Percentiles rank a stretch among this genome's conserved stretches.
Conservation (phyloP, 257 asterid species). For the Echites panduratus region DNA sequence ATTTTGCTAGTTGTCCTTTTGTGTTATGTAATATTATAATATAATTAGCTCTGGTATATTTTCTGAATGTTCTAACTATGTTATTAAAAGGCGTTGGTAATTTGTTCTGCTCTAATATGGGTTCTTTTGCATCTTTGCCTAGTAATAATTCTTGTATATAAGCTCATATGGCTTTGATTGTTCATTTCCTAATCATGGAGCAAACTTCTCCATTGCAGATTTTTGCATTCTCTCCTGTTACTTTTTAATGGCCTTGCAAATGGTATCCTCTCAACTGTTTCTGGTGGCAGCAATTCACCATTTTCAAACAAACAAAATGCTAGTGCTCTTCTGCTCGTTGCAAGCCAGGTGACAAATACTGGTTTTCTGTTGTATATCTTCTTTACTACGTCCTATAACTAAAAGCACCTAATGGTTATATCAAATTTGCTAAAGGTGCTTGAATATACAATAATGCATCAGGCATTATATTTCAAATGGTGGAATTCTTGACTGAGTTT, state of each 20-base stretch:
- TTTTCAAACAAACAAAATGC: conserved; percentile 68
- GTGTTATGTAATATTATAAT: background rate
- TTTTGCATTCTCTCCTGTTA: conserved; percentile 61
- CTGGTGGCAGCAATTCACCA: conserved; percentile 55
- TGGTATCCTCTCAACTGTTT: conserved; percentile 35
- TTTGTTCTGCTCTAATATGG: background rate
- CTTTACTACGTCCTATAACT: background rate
- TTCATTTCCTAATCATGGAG: conserved; percentile 14
- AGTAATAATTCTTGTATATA: background rate
- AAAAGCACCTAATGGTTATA: background rate
- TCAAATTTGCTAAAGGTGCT: background rate
- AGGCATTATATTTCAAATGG: background rate
- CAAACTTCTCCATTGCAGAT: conserved; percentile 39
- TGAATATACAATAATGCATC: background rate
- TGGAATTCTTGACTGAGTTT: background rate
- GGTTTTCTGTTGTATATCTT: conserved; percentile 3
- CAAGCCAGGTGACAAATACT: conserved; percentile 69
- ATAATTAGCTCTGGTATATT: too few species aligned
- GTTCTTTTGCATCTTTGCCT: background rate
- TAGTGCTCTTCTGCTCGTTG: conserved; percentile 69
- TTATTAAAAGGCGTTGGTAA: background rate
- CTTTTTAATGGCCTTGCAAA: conserved; percentile 59
- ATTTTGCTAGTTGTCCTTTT: background rate
- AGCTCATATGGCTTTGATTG: background rate
- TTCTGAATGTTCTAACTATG: background rate